phyloP scores from a whole-genome alignment of 2,329 filamentous ascomycete genomes.

The Curvularia verruculosa region DNA sequence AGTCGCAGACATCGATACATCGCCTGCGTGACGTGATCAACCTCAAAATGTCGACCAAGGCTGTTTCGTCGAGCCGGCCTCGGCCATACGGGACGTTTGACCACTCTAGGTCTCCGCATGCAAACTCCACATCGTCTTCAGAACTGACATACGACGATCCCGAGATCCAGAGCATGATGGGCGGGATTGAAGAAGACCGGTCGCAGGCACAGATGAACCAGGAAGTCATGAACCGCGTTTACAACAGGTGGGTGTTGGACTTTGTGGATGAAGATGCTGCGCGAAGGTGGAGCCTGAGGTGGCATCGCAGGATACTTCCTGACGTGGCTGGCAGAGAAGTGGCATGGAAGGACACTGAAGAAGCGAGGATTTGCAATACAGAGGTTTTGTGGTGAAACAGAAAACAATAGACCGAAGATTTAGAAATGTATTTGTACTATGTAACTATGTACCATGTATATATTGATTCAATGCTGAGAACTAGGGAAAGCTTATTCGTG shows the following conservation, averaged over 20 bases:
- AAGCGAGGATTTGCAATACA: constrained; percentile 52
- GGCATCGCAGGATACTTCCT: constrained; percentile 59
- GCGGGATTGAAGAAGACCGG: constrained; percentile 11
- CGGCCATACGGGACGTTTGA: constrained; percentile 25
- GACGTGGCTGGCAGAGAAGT: constrained; percentile 16
- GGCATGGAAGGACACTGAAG: constrained; percentile 41
- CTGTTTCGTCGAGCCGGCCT: constrained; percentile 28
- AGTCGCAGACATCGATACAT: constrained; percentile 26
- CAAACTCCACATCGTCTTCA: background rate
- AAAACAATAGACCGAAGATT: background rate
- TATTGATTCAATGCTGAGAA: background rate
- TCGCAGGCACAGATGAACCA: constrained; percentile 25
- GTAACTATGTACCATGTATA: no score
- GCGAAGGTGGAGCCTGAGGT: constrained; percentile 57
- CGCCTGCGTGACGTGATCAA: constrained; percentile 41
- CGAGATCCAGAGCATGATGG: constrained; percentile 23
- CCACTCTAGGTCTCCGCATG: background rate
- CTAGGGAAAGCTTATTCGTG: constrained; percentile 1
- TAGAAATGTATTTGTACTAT: constrained; percentile 1
- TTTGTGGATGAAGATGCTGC: constrained; percentile 63
- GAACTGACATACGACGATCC: constrained; percentile 24
- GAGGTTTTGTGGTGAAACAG: constrained; percentile 57
- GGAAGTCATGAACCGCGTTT: constrained; percentile 46
- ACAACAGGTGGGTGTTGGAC: constrained; percentile 60
- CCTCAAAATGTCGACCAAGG: constrained; percentile 23